These are phyloP conservation scores for Lactarius psammicola DNA, from an alignment of 768 basidiomycete species.

Conservation along the genomic window DNA sequence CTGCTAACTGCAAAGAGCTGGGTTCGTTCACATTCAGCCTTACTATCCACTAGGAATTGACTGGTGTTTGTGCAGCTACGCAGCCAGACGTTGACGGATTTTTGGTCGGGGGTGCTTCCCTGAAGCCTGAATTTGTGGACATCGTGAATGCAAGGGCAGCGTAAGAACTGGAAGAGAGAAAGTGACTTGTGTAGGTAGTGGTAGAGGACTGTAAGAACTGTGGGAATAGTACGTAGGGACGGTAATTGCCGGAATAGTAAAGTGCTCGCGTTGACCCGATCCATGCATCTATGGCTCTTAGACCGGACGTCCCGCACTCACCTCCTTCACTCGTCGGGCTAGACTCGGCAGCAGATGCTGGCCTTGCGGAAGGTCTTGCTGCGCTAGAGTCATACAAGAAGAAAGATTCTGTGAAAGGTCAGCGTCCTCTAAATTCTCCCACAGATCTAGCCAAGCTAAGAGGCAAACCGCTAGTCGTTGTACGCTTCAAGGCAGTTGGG, in stretches of 20 bases:
- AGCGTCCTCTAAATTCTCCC: conserved; percentile 12
- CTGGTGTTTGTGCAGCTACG: conserved; percentile 44
- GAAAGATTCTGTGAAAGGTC: conserved; percentile 79
- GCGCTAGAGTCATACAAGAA: conserved; percentile 87
- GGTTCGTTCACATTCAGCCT: conserved; percentile 47
- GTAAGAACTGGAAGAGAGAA: conserved; percentile 1
- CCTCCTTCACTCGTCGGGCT: conserved; percentile 1
- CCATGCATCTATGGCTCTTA: conserved; percentile 22
- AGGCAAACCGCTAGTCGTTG: conserved; percentile 61
- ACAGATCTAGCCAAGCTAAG: neutral
- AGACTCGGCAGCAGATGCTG: conserved; percentile 18
- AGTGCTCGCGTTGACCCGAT: neutral
- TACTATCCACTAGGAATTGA: conserved; percentile 6
- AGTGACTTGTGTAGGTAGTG: neutral
- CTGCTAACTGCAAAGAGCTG: conserved; percentile 84
- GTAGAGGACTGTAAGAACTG: neutral
- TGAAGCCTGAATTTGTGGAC: conserved; percentile 95
- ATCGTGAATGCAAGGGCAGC: conserved; percentile 73
- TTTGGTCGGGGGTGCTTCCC: conserved; percentile 95
- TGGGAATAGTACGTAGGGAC: neutral
- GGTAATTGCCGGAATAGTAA: conserved; percentile 40
- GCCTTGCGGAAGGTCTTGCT: conserved; percentile 51
- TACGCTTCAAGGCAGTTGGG: conserved; percentile 96
- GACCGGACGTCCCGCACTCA: conserved; percentile 20
- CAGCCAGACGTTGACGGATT: conserved; percentile 93